A percentile compares a stretch with the other conserved stretches of the same genome.
phyloP scores from a whole-genome alignment of 2,329 filamentous ascomycete species.

The Penicillium decumbens region DNA sequence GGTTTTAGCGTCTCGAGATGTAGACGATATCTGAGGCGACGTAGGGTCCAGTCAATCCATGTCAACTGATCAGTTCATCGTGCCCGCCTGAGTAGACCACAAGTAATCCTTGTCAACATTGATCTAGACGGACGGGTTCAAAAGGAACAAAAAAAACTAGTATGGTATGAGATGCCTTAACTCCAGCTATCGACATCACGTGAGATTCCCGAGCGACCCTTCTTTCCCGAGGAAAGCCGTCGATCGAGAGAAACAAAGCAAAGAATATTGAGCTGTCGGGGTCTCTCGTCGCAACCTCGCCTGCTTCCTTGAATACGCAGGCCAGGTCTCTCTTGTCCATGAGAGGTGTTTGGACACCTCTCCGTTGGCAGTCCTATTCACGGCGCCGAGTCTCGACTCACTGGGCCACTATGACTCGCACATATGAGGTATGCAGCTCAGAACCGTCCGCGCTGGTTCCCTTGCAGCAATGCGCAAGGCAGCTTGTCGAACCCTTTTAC shows the following conservation, averaged over 20 bases:
- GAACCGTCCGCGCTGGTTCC: not conserved
- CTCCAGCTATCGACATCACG: conserved; percentile 9
- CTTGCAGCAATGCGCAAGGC: not conserved
- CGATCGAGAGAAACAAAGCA: conserved; percentile 11
- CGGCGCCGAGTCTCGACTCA: conserved; percentile 29
- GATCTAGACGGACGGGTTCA: no score
- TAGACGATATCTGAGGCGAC: conserved; percentile 7
- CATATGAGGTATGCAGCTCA: conserved; percentile 34
- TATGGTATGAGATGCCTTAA: not conserved
- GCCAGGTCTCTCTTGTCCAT: conserved; percentile 24
- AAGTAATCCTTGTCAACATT: no score
- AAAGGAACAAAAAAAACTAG: no score
- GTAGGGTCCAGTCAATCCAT: not conserved
- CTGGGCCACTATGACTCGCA: conserved; percentile 35
- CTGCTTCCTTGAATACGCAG: conserved; percentile 14
- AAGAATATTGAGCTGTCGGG: conserved; percentile 16
- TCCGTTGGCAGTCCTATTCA: conserved; percentile 14
- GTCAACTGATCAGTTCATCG: not conserved
- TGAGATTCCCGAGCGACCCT: conserved; percentile 17
- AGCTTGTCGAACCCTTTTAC: not conserved
- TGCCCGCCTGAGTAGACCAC: not conserved
- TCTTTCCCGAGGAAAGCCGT: conserved; percentile 23
- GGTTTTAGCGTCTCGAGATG: conserved; percentile 4
- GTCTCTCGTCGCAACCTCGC: conserved; percentile 12
- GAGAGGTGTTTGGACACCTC: conserved; percentile 25